phyloP scores from a whole-genome alignment of 1,284 basidiomycete species.

The Grifola frondosa region DNA sequence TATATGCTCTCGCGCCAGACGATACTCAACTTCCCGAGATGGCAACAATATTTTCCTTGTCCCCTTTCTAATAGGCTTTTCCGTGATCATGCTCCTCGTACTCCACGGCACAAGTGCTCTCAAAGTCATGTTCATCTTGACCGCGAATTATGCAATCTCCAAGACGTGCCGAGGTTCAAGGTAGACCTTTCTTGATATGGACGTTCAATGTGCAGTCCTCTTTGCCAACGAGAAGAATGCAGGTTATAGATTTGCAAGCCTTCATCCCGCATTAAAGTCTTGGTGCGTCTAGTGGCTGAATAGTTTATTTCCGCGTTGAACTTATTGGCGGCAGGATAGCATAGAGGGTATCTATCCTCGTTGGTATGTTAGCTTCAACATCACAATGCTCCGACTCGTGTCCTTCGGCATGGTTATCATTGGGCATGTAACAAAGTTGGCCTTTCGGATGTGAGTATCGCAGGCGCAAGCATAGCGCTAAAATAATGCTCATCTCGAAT shows the following conservation, averaged over 20 bases:
- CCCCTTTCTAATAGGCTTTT: slow-evolving; percentile 38
- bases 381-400: slow-evolving; percentile 92
- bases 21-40: not conserved
- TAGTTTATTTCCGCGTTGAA: slow-evolving; percentile 28
- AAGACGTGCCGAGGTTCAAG: slow-evolving; percentile 44
- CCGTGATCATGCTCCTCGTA: slow-evolving; percentile 67
- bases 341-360: slow-evolving; percentile 74
- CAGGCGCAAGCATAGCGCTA: not conserved
- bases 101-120: slow-evolving; percentile 87
- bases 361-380: slow-evolving; percentile 96
- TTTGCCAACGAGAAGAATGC: slow-evolving; percentile 78
- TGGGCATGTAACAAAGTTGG: slow-evolving; percentile 63
- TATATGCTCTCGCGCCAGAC: slow-evolving; percentile 16
- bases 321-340: slow-evolving; percentile 53
- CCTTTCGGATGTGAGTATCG: slow-evolving; percentile 42
- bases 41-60: slow-evolving; percentile 20
- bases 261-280: slow-evolving; percentile 55
- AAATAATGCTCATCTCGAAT: slow-evolving; percentile 6
- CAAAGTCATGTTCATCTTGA: slow-evolving; percentile 77
- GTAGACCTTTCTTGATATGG: slow-evolving; percentile 62
- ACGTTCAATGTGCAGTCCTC: slow-evolving; percentile 74
- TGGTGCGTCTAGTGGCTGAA: slow-evolving; percentile 44
- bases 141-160: slow-evolving; percentile 70
- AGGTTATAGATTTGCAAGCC: slow-evolving; percentile 69
- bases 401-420: slow-evolving; percentile 89